Evolutionary conservation across 2,329 filamentous ascomycete genomes (phyloP), one percentile per base, ranked within the genome.

Genomic region (Magnaporthales sp.): DNA sequence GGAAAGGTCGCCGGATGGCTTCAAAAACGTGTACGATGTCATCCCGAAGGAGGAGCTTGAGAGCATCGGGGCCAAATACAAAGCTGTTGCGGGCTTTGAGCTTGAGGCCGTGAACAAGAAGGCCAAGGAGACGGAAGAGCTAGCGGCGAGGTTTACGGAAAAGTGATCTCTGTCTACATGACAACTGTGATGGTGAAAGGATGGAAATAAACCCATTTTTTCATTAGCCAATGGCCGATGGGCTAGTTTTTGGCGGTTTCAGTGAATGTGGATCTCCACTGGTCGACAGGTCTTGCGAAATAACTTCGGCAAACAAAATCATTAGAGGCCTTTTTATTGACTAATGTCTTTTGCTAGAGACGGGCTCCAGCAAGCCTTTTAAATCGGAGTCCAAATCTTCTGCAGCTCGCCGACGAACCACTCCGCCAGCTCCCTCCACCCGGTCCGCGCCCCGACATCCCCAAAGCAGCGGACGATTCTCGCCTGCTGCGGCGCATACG

Each of bases 401-500:
- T 27, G 54, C 22, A 58, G 24, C 22, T 58, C 54, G n/a, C 26
- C 54, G 4, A 58, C 22, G 11, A 58, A 58, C 54, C 54, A 58
- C 9, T 27, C 4, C 22, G 54, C 22, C 22, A 30, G 19, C 8
- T 7, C 51, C 38, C 27, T 46, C 46, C 63, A 65, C 15, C 46
- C 66, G n/a, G 27, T 38, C 72, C 73, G 75, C 64, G 31, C 74
- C 71, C 80, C 80, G 84, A 0, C 80, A 79, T 4, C 80, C 38
- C 19, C 24, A 62, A 56, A 38, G 61, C 65, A 77, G 46, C 72
- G 70, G 51, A 82, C 29, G 10, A 84, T 76, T 11, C 77, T 74
- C 15, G 73, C 70, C 68, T 83, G 81, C 70, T 84, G 82, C 9
- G 77, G 77, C 64, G 78, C 77, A 67, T 84, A 81, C 3, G 81